These are phyloP conservation scores for Cenchrus americanus DNA, from an alignment of 176 grass and related monocot species.

Conservation along the genomic window DNA sequence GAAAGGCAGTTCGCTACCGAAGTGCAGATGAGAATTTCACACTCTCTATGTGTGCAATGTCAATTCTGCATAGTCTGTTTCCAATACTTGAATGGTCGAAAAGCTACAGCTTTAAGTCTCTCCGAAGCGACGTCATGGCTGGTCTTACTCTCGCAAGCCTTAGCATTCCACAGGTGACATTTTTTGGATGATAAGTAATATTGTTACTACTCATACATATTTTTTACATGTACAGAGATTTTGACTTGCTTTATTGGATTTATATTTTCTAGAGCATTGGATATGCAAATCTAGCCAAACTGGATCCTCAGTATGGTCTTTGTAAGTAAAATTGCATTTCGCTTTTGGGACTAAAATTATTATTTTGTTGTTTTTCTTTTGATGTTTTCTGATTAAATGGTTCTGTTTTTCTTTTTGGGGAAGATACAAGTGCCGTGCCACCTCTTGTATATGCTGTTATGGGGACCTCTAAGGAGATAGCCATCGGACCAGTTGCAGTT, in stretches of 20 bases:
- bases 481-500: conserved; percentile 68
- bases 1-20: conserved; percentile 3
- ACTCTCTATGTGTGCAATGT: conserved; percentile 9
- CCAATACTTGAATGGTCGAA: conserved; percentile 23
- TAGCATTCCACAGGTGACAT: conserved; percentile 17
- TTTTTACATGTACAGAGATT: not conserved
- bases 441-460: conserved; percentile 72
- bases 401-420: not conserved
- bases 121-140: conserved; percentile 17
- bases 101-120: conserved; percentile 7
- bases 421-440: conserved; percentile 72
- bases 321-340: not conserved
- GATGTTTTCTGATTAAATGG: not conserved
- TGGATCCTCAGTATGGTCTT: conserved; percentile 29
- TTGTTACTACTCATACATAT: not conserved
- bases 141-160: conserved; percentile 10
- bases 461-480: conserved; percentile 66
- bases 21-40: conserved; percentile 18
- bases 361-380: not conserved
- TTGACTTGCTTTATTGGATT: not conserved
- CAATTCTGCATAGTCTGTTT: conserved; percentile 20
- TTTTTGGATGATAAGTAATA: not conserved
- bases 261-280: conserved; percentile 23
- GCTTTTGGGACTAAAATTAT: not conserved
- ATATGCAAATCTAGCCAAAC: conserved; percentile 25